phyloP scores from a whole-genome alignment of 1,284 basidiomycete species.

The Somion occarium region DNA sequence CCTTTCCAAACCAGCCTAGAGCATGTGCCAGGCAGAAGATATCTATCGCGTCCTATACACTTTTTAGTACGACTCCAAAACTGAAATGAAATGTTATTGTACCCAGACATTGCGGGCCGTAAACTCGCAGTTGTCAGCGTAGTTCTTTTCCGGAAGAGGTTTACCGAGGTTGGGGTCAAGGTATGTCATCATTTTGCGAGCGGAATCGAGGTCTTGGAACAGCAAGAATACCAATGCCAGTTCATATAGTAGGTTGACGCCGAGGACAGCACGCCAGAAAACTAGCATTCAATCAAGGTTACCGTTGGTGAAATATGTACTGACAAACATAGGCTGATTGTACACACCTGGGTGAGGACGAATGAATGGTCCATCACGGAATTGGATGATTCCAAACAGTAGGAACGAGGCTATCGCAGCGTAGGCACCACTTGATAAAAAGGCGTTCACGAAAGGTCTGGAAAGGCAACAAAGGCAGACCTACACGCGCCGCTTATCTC shows the following conservation, averaged over 20 bases:
- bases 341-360: slow-evolving; percentile 31
- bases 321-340: too few relatives aligned
- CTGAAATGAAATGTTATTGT: too few relatives aligned
- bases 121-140: slow-evolving; percentile 73
- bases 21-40: slow-evolving; percentile 81
- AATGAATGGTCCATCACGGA: slow-evolving; percentile 70
- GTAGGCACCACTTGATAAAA: slow-evolving; percentile 53
- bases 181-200: slow-evolving; percentile 71
- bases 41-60: slow-evolving; percentile 64
- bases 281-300: slow-evolving; percentile 31
- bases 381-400: slow-evolving; percentile 78
- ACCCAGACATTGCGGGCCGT: slow-evolving; percentile 68
- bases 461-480: slow-evolving; percentile 24
- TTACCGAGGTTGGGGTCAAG: slow-evolving; percentile 69
- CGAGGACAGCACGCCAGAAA: slow-evolving; percentile 72
- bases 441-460: slow-evolving; percentile 6
- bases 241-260: slow-evolving; percentile 78
- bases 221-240: slow-evolving; percentile 75
- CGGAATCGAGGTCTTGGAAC: slow-evolving; percentile 78
- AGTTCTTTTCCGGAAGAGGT: slow-evolving; percentile 76
- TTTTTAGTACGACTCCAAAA: too few relatives aligned
- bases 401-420: slow-evolving; percentile 68
- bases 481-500: slow-evolving; percentile 74
- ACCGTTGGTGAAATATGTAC: too few relatives aligned
- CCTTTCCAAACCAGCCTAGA: slow-evolving; percentile 84